phyloP scores from a whole-genome alignment of 2,329 filamentous ascomycete genomes.

The Dactylonectria macrodidyma region DNA sequence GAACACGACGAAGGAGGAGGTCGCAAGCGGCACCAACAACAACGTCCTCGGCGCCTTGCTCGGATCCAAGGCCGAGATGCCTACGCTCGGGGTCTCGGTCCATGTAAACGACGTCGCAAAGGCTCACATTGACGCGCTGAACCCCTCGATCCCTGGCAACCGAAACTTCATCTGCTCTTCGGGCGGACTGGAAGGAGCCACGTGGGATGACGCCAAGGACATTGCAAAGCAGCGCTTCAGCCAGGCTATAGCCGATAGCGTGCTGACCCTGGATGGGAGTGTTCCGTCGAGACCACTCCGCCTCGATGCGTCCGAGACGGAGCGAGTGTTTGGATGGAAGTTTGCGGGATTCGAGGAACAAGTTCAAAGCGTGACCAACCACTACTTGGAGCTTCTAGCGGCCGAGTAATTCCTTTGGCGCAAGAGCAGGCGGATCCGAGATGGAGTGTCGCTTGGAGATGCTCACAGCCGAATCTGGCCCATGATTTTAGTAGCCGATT shows the following conservation, averaged over 20 bases:
- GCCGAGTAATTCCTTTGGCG: neutral
- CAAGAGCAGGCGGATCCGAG: neutral
- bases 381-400: slow-evolving; percentile 45
- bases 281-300: slow-evolving; percentile 13
- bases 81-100: slow-evolving; percentile 50
- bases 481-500: neutral
- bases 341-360: slow-evolving; percentile 48
- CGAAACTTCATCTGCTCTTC: slow-evolving; percentile 25
- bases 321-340: slow-evolving; percentile 45
- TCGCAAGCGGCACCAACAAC: slow-evolving; percentile 53
- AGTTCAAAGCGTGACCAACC: slow-evolving; percentile 45
- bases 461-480: neutral
- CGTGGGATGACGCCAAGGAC: slow-evolving; percentile 58
- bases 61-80: slow-evolving; percentile 45
- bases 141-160: slow-evolving; percentile 49
- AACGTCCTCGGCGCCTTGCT: slow-evolving; percentile 53
- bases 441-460: neutral
- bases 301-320: slow-evolving; percentile 37
- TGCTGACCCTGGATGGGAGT: slow-evolving; percentile 31
- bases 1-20: slow-evolving; percentile 44
- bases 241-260: slow-evolving; percentile 31
- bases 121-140: slow-evolving; percentile 55
- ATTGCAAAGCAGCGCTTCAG: slow-evolving; percentile 52
- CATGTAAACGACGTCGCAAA: slow-evolving; percentile 57
- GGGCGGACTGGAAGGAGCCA: slow-evolving; percentile 44